Percentiles rank a stretch among this genome's conserved stretches.
Evolutionary conservation across 2,329 filamentous ascomycete species (phyloP).

Genomic region (Corniculantispora saksenae): DNA sequence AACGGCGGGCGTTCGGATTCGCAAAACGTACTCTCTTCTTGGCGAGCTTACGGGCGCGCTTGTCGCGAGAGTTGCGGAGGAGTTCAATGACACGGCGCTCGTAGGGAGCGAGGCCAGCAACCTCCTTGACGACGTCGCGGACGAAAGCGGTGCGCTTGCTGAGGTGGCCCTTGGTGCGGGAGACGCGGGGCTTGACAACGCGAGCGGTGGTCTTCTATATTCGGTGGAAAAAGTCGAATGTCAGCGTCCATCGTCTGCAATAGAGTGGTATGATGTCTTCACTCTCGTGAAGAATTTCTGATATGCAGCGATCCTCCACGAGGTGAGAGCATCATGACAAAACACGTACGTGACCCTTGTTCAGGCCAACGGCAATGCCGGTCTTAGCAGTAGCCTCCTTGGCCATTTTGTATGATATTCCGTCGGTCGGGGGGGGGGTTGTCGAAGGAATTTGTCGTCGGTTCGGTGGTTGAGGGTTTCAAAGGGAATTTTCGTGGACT

Average conservation of each 20-base stretch:
- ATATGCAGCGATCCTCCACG: conserved; percentile 69
- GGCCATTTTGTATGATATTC: conserved; percentile 50
- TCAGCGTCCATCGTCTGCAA: conserved; percentile 65
- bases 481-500: not conserved
- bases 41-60: conserved; percentile 97
- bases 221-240: conserved; percentile 42
- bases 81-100: conserved; percentile 99
- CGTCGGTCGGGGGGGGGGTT: conserved; percentile 27
- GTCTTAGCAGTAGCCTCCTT: conserved; percentile 59
- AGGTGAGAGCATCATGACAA: conserved; percentile 62
- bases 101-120: conserved; percentile 90
- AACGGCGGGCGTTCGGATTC: not conserved
- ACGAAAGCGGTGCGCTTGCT: conserved; percentile 98
- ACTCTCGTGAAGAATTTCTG: conserved; percentile 28
- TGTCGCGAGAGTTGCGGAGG: conserved; percentile 98
- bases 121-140: conserved; percentile 96
- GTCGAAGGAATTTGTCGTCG: conserved; percentile 28
- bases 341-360: conserved; percentile 64
- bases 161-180: conserved; percentile 89
- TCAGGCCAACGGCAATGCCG: conserved; percentile 62
- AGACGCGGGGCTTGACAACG: conserved; percentile 75
- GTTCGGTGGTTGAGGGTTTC: conserved; percentile 33
- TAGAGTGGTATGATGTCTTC: conserved; percentile 23
- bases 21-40: conserved; percentile 88
- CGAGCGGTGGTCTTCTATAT: conserved; percentile 80